Base-by-base conservation (phyloP, 108 stramenopile genomes). In the Schizochytrium sp. region DNA sequence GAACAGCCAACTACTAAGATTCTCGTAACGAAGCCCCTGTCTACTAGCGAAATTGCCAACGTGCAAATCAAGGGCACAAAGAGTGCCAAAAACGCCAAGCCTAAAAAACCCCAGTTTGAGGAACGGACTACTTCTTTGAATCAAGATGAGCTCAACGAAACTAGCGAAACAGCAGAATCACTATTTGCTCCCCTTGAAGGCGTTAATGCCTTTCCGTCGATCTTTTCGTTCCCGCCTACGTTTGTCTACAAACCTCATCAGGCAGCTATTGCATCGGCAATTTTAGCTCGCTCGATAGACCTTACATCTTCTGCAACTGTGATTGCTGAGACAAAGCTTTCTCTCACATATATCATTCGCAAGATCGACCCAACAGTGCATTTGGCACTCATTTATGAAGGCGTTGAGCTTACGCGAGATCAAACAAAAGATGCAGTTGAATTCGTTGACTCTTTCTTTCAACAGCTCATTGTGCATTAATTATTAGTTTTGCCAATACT, bases 281-380 rank as follows among this genome's bases (percentile, higher is more conserved):
- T 83, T 28, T n/a, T 83, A 13, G 76, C 10, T n/a, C 47, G 28
- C 47, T 10, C 10, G 1, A 55, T 40, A 5, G 76, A 83, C 53
- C 55, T 47, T 53, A 28, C 53, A 83, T 7, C 76, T 53, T 10
- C 76, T 8, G 17, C 76, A 5, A 0, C 10, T 55, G 64, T 69
- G 0, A 3, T 69, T 7, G 12, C 15, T 2, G 76, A 83, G 50
- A n/a, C 49, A 10, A 53, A 72, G 1, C 17, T n/a, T 8, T 5
- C 49, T 38, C 15, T 40, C 1, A 55, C 28, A 0, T 83, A 83
- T 40, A 28, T 83, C 40, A 53, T 83, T 46, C 53, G 53, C 53
- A 49, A 83, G 53, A 83, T 83, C 40, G 76, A 83, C 76, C 76
- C 76, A 8, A 83, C 76, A 13, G 28, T 83, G 8, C 28, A 83